phyloP scores from a whole-genome alignment of 371 early-diverging fungal species.

The Rhizopus microsporus region DNA sequence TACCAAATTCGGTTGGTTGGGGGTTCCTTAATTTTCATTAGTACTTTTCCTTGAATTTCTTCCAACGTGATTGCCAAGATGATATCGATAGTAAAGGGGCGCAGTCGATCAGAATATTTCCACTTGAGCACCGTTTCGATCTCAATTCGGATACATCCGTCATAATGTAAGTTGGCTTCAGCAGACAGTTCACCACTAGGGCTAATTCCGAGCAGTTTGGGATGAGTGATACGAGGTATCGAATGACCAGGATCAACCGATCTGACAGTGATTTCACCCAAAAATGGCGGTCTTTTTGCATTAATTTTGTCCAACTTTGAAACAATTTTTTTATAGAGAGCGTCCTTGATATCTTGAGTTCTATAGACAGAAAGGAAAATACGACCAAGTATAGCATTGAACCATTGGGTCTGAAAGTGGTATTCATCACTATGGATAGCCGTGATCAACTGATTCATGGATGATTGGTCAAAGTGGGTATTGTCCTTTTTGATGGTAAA shows the following conservation, averaged over 20 bases:
- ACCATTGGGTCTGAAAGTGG: slow-evolving; percentile 78
- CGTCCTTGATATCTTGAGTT: slow-evolving; percentile 60
- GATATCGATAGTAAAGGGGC: slow-evolving; percentile 73
- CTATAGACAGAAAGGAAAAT: slow-evolving; percentile 72
- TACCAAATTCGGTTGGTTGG: slow-evolving; percentile 91
- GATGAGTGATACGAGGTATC: slow-evolving; percentile 79
- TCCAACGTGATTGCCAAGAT: slow-evolving; percentile 76
- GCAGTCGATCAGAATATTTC: slow-evolving; percentile 54
- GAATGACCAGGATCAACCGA: slow-evolving; percentile 80
- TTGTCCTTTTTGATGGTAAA: slow-evolving; percentile 29
- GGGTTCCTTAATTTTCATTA: slow-evolving; percentile 80
- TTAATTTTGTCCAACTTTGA: slow-evolving; percentile 68
- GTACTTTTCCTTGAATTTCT: slow-evolving; percentile 72
- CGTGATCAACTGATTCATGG: slow-evolving; percentile 57
- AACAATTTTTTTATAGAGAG: slow-evolving; percentile 67
- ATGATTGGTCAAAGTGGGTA: slow-evolving; percentile 55
- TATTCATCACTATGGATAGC: slow-evolving; percentile 64
- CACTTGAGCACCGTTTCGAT: slow-evolving; percentile 68
- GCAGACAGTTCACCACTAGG: slow-evolving; percentile 73
- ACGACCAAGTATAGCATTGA: slow-evolving; percentile 88
- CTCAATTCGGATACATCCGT: slow-evolving; percentile 73
- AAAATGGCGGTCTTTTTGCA: slow-evolving; percentile 71
- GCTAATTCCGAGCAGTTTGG: slow-evolving; percentile 67
- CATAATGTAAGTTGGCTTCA: slow-evolving; percentile 79
- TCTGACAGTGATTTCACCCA: slow-evolving; percentile 81